A percentile compares a stretch with the other conserved stretches of the same genome.
phyloP scores from a whole-genome alignment of 2,329 filamentous ascomycete species.

The Colletotrichum eremochloae region DNA sequence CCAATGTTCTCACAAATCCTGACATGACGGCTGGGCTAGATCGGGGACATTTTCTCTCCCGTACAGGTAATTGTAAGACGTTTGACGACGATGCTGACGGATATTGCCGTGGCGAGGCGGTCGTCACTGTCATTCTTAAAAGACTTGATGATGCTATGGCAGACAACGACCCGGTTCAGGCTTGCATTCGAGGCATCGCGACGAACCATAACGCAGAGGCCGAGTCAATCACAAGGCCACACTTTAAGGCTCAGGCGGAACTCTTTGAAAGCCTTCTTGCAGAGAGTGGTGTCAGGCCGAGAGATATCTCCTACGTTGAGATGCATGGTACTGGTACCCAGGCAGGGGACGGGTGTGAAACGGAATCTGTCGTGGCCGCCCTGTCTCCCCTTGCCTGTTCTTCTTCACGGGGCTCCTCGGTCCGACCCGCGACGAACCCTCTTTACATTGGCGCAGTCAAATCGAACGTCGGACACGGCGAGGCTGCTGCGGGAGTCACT shows the following conservation, averaged over 20 bases:
- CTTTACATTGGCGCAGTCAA: constrained; percentile 47
- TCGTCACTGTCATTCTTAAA: constrained; percentile 58
- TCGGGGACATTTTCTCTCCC: constrained; percentile 82
- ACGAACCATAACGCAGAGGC: constrained; percentile 57
- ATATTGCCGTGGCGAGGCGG: constrained; percentile 63
- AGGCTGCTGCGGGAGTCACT: constrained; percentile 37
- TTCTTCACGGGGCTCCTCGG: constrained; percentile 42
- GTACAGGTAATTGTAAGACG: constrained; percentile 81
- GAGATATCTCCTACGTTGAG: constrained; percentile 58
- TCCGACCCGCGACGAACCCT: constrained; percentile 29
- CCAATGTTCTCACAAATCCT: constrained; percentile 83
- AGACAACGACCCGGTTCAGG: constrained; percentile 52
- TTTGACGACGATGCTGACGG: constrained; percentile 75
- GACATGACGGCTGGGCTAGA: constrained; percentile 83
- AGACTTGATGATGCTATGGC: constrained; percentile 54
- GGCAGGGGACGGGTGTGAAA: constrained; percentile 46
- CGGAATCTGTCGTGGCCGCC: constrained; percentile 37
- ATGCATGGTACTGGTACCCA: constrained; percentile 58
- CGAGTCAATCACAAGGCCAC: constrained; percentile 56
- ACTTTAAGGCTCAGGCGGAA: constrained; percentile 53
- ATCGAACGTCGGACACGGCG: constrained; percentile 40
- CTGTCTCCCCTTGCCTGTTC: constrained; percentile 50
- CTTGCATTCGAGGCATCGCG: constrained; percentile 54
- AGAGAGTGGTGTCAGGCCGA: constrained; percentile 63
- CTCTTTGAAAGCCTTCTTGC: constrained; percentile 56